A percentile compares a stretch with the other conserved stretches of the same genome.
phyloP scores from a whole-genome alignment of 345 rosid species.

The Pistacia integerrima region DNA sequence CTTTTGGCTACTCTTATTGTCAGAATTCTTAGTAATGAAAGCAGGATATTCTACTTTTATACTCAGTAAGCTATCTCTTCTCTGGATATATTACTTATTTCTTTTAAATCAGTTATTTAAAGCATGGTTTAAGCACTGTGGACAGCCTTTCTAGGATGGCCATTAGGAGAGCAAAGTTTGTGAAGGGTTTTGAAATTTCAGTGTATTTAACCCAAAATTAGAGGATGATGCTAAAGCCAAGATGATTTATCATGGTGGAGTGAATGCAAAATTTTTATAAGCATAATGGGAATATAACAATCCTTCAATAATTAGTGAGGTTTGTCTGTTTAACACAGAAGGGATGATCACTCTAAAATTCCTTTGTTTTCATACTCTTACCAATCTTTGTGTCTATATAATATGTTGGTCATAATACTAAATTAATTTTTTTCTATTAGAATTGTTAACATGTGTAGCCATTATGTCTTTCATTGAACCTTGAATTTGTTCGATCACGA shows the following conservation, averaged over 20 bases:
- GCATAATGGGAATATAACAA: not conserved
- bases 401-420: not conserved
- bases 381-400: not conserved
- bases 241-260: not conserved
- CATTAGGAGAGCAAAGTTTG: not conserved
- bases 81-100: not conserved
- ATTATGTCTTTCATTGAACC: not conserved
- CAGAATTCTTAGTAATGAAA: constrained; percentile 38
- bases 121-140: not conserved
- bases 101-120: not conserved
- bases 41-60: constrained; percentile 48
- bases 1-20: constrained; percentile 39
- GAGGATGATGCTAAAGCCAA: not conserved
- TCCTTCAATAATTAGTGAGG: not conserved
- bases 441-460: not conserved
- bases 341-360: not conserved
- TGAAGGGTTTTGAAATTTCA: not conserved
- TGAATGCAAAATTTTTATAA: not conserved
- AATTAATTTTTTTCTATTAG: not conserved
- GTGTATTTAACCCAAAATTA: not conserved
- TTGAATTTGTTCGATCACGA: not conserved
- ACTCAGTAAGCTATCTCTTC: constrained; percentile 54
- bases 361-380: not conserved
- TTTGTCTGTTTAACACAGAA: not conserved
- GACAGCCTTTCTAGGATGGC: not conserved